phyloP scores from a whole-genome alignment of 768 basidiomycete genomes.

The Tylopilus cervinicoccineus region DNA sequence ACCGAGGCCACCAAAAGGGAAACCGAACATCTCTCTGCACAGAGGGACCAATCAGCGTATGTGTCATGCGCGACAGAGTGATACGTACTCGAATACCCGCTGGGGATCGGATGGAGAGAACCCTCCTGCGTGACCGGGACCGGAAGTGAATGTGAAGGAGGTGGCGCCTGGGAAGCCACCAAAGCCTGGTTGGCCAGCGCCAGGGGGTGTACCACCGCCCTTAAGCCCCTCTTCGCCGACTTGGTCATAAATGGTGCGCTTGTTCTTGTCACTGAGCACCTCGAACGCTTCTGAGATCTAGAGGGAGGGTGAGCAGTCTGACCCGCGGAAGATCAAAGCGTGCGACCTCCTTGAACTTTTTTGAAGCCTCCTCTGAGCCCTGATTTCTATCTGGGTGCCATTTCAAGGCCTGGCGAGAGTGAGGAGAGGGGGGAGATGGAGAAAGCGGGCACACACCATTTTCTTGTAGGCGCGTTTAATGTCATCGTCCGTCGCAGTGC shows the following conservation, averaged over 20 bases:
- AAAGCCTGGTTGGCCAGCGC: constrained; percentile 43
- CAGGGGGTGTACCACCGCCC: constrained; percentile 53
- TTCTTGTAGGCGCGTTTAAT: constrained; percentile 97
- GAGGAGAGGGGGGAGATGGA: constrained; percentile 1
- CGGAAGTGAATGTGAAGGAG: constrained; percentile 55
- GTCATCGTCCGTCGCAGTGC: constrained; percentile 73
- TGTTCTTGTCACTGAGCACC: constrained; percentile 84
- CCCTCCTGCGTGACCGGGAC: constrained; percentile 42
- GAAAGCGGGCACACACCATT: constrained; percentile 48
- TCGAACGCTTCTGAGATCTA: constrained; percentile 96
- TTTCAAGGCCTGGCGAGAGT: constrained; percentile 64
- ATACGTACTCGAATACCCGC: constrained; percentile 81
- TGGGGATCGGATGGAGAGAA: constrained; percentile 81
- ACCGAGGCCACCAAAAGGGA: constrained; percentile 39
- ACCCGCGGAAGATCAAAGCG: no score
- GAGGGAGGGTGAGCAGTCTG: neutral
- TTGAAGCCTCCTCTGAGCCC: constrained; percentile 79
- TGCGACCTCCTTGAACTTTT: constrained; percentile 88
- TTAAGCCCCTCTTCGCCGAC: constrained; percentile 96
- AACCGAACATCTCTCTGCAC: constrained; percentile 52
- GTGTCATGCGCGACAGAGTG: neutral
- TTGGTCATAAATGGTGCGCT: constrained; percentile 85
- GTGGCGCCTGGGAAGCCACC: constrained; percentile 45
- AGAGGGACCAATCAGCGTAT: neutral
- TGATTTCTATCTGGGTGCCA: constrained; percentile 93